Conservation (phyloP, 1,284 basidiomycete species). For the Heterobasidion occidentale region DNA sequence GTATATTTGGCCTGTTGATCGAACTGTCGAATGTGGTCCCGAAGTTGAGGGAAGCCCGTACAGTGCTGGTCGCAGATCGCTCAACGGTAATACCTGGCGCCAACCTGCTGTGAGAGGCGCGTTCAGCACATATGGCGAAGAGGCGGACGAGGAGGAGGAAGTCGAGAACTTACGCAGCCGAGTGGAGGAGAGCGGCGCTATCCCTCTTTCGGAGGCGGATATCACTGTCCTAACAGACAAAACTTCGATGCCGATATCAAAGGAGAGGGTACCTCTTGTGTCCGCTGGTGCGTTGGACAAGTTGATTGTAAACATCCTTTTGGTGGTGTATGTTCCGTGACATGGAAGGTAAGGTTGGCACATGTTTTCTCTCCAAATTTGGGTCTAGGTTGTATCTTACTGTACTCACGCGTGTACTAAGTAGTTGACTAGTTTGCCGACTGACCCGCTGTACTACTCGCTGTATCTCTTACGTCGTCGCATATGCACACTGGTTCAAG, state of each 20-base stretch:
- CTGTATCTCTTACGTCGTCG: no score
- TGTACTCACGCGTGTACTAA: no score
- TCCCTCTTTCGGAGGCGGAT: constrained; percentile 53
- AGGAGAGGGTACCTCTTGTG: constrained; percentile 64
- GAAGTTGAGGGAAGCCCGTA: constrained; percentile 31
- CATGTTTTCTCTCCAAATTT: no score
- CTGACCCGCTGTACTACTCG: no score
- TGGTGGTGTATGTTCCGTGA: constrained; percentile 60
- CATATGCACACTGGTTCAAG: no score
- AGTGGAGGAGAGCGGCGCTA: constrained; percentile 61
- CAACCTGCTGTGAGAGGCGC: constrained; percentile 30
- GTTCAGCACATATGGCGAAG: constrained; percentile 30
- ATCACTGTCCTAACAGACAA: constrained; percentile 55
- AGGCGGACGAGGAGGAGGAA: constrained; percentile 32
- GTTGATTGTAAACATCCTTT: constrained; percentile 61
- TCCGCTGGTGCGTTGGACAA: constrained; percentile 59
- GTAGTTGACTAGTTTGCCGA: no score
- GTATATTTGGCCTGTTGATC: constrained; percentile 71
- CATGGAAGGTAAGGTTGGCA: background rate
- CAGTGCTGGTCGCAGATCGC: constrained; percentile 21
- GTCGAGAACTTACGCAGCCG: constrained; percentile 41
- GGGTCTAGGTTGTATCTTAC: no score
- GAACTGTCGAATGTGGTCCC: constrained; percentile 52
- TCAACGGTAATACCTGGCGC: constrained; percentile 23
- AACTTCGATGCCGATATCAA: constrained; percentile 40